A percentile compares a stretch with the other conserved stretches of the same genome.
Evolutionary conservation across 805 yeast species (phyloP).

Genomic region (Saccharomycopsis sp.): DNA sequence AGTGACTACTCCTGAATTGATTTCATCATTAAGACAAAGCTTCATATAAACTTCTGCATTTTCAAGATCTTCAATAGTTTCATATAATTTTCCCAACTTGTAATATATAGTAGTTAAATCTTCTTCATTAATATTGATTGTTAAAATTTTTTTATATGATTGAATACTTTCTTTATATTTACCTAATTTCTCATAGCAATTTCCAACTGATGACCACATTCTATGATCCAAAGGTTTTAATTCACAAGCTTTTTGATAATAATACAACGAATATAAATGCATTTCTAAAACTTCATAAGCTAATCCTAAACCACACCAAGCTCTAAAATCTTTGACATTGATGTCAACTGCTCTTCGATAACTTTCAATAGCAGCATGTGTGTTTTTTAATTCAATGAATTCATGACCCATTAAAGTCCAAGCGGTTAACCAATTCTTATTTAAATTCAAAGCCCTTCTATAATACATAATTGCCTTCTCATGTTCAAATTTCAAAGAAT

Average conservation of each 20-base stretch:
- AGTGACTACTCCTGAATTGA: slow-evolving; percentile 46
- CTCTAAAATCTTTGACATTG: slow-evolving; percentile 80
- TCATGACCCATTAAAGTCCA: slow-evolving; percentile 99
- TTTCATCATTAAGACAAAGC: slow-evolving; percentile 49
- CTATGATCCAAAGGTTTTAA: slow-evolving; percentile 82
- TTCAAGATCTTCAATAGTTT: slow-evolving; percentile 39
- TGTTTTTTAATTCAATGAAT: slow-evolving; percentile 88
- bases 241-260: slow-evolving; percentile 84
- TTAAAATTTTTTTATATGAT: slow-evolving; percentile 70
- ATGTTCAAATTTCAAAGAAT: slow-evolving; percentile 85
- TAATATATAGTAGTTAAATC: slow-evolving; percentile 44
- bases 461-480: slow-evolving; percentile 92
- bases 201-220: slow-evolving; percentile 94
- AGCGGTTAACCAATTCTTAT: slow-evolving; percentile 73
- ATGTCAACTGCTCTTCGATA: slow-evolving; percentile 90
- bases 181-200: slow-evolving; percentile 73
- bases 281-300: slow-evolving; percentile 95
- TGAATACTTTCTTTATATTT: slow-evolving; percentile 65
- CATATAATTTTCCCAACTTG: slow-evolving; percentile 60
- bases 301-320: slow-evolving; percentile 98
- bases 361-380: slow-evolving; percentile 95
- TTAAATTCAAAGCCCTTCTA: slow-evolving; percentile 75
- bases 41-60: slow-evolving; percentile 56
- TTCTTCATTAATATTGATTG: slow-evolving; percentile 26
- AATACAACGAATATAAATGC: slow-evolving; percentile 86